Base-by-base conservation (phyloP, 352 stramenopile genomes). In the Phytophthora citricola region DNA sequence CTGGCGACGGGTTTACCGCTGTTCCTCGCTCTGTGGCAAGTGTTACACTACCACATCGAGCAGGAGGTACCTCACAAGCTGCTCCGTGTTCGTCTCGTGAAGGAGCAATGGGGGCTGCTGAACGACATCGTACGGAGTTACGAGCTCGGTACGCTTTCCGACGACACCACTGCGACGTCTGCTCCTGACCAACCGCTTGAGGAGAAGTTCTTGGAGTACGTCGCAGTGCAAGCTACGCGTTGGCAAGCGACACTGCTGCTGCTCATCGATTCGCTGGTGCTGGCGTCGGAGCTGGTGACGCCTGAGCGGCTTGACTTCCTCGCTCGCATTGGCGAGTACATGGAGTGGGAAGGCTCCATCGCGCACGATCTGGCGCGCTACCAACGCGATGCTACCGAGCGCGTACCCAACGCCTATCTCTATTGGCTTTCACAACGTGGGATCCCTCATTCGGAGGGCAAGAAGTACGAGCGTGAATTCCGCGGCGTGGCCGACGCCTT, bases 271-370 rank as follows among this genome's bases (percentile, higher is more conserved):
- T 83, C 81, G 32, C 46, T 93, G 40, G 77, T 83, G 22, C 63
- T 95, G 7, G 71, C 76, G 39, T 66, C 81, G 12, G 83, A 92
- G 36, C 61, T 79, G 27, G 55, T 92, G 56, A 93, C 83, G 29
- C 72, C 75, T 4, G 75, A 75, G 51, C 80, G 79, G 1, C 75
- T 95, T 27, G 70, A 84, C 38, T 89, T 87, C 47, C 66, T 95
- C 27, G 65, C 71, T 46, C 76, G 72, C 26, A 88, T 93, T 17
- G 87, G 87, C 51, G 85, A 87, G 68, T 91, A 92, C 76, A 89
- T 95, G 74, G 85, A 94, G 69, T 95, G 85, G 83, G 83, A 95
- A 68, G 87, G 85, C 56, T 93, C 85, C 48, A 80, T 95, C 40
- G 85, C 87, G 20, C 87, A 94, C 64, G 87, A 95, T 44, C 61